phyloP scores from a whole-genome alignment of 192 early-diverging fungal genomes.

The Coemansia sp. region DNA sequence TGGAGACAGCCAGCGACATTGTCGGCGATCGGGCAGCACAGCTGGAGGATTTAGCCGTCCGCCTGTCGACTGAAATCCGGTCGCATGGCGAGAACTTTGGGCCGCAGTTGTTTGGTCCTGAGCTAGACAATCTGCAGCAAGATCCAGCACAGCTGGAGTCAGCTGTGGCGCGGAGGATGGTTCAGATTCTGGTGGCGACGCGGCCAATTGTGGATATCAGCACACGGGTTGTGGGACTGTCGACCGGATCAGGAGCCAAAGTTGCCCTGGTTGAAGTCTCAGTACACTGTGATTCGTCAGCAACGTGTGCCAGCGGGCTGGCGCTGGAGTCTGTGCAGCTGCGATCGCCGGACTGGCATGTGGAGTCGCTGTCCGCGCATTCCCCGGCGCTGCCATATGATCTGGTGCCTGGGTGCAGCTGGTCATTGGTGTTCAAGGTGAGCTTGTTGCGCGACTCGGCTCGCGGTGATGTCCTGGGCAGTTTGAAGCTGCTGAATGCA shows the following conservation, averaged over 20 bases:
- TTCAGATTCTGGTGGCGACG: conserved; percentile 40
- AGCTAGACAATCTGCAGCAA: background rate
- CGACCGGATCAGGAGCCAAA: conserved; percentile 33
- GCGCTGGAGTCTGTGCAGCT: conserved; percentile 13
- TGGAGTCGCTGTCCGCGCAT: conserved; percentile 19
- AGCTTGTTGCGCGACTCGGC: conserved; percentile 7
- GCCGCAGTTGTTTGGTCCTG: background rate
- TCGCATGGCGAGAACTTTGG: background rate
- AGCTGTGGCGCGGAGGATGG: conserved; percentile 11
- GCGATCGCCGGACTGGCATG: conserved; percentile 32
- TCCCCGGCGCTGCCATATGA: conserved; percentile 10
- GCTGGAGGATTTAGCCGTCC: conserved; percentile 40
- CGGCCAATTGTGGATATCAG: conserved; percentile 23
- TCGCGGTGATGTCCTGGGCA: background rate
- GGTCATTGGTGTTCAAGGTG: conserved; percentile 21
- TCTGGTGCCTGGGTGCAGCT: conserved; percentile 15
- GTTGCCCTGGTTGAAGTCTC: conserved; percentile 30
- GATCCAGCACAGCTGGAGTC: background rate
- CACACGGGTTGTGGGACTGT: conserved; percentile 20
- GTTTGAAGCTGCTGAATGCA: conserved; percentile 20
- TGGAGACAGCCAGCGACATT: conserved; percentile 5
- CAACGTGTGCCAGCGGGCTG: background rate
- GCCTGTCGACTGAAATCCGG: conserved; percentile 27
- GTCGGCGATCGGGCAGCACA: conserved; percentile 21
- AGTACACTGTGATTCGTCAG: conserved; percentile 15